These are phyloP conservation scores for Decorospora gaudefroyi DNA, from an alignment of 2,329 filamentous ascomycete genomes.

Conservation along the genomic window DNA sequence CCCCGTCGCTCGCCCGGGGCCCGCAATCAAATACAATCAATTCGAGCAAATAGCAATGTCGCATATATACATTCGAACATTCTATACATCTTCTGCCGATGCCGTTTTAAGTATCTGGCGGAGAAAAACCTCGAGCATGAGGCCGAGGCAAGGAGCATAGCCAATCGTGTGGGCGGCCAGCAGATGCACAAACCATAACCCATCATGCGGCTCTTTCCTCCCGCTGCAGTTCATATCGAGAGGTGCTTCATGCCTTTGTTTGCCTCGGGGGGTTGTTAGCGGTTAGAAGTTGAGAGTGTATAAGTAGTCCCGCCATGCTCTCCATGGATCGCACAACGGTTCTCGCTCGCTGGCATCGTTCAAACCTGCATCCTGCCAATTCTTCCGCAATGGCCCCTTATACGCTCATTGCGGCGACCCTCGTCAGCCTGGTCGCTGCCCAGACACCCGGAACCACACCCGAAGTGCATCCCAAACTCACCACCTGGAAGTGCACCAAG, in stretches of 20 bases:
- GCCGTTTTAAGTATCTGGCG: not conserved
- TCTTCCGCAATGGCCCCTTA: slow-evolving; percentile 31
- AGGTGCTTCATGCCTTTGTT: not conserved
- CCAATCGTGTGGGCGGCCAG: slow-evolving; percentile 3
- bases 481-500: slow-evolving; percentile 59
- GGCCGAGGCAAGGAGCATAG: slow-evolving; percentile 4
- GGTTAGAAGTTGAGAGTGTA: slow-evolving; percentile 1
- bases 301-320: slow-evolving; percentile 7
- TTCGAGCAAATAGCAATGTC: slow-evolving; percentile 12
- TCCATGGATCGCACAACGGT: not conserved
- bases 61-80: slow-evolving; percentile 12
- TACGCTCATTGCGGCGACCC: slow-evolving; percentile 29
- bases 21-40: slow-evolving; percentile 21
- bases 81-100: slow-evolving; percentile 15
- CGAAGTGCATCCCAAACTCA: slow-evolving; percentile 58
- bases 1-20: too few species aligned
- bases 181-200: not conserved
- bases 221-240: slow-evolving; percentile 1
- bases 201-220: slow-evolving; percentile 14
- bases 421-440: slow-evolving; percentile 36
- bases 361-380: not conserved
- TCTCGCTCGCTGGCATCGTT: not conserved
- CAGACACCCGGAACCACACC: slow-evolving; percentile 40
- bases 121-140: slow-evolving; percentile 10
- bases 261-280: not conserved